These are phyloP conservation scores for Pleoardoris graminearum DNA, from an alignment of 2,329 filamentous ascomycete species.

Conservation along the genomic window DNA sequence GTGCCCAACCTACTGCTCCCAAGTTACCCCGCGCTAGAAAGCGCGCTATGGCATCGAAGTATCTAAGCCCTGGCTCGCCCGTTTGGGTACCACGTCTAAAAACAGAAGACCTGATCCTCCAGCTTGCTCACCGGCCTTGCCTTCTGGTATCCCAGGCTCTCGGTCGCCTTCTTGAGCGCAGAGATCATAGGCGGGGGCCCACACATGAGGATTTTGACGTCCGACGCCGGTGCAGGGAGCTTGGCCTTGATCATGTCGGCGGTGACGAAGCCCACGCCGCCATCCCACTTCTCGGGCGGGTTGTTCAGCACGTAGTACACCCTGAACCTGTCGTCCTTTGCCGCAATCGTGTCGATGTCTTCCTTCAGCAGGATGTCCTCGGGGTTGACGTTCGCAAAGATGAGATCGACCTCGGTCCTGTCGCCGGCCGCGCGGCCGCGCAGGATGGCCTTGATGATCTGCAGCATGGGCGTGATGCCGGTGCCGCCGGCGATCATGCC, in stretches of 20 bases:
- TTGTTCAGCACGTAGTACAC: constrained; percentile 97
- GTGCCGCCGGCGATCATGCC: constrained; percentile 98
- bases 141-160: constrained; percentile 88
- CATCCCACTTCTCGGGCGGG: constrained; percentile 87
- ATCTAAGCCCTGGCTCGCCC: background rate
- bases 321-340: constrained; percentile 78
- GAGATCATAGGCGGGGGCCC: constrained; percentile 96
- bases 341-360: constrained; percentile 78
- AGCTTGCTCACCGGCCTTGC: constrained; percentile 95
- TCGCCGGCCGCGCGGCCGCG: constrained; percentile 75
- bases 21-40: constrained; percentile 1
- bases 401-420: constrained; percentile 85
- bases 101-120: constrained; percentile 96
- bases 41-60: background rate
- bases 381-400: constrained; percentile 94
- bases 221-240: constrained; percentile 78
- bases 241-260: constrained; percentile 90
- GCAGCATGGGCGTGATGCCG: constrained; percentile 97
- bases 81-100: constrained; percentile 55
- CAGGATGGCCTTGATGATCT: constrained; percentile 89
- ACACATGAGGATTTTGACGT: constrained; percentile 93
- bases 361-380: constrained; percentile 94
- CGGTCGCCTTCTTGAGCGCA: constrained; percentile 94
- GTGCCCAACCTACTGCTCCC: background rate
- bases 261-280: constrained; percentile 93